phyloP scores from a whole-genome alignment of 441 rosid genomes.

The Daphne laureola region DNA sequence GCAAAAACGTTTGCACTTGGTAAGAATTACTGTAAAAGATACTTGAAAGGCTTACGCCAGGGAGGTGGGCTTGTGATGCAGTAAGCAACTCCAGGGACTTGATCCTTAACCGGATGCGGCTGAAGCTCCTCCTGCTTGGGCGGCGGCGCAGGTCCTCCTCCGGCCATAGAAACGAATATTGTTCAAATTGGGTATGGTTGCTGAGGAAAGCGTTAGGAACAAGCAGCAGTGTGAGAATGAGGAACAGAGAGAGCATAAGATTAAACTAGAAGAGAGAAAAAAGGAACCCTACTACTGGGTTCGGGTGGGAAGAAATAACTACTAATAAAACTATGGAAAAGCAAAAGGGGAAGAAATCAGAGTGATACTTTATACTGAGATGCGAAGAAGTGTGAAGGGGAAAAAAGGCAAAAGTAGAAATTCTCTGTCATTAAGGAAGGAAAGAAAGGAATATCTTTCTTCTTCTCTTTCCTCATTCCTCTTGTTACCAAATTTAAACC shows the following conservation, averaged over 20 bases:
- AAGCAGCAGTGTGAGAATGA: no score
- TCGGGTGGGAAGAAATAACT: no score
- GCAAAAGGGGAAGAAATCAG: no score
- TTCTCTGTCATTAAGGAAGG: slow-evolving; percentile 9
- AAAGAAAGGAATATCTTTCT: slow-evolving; percentile 31
- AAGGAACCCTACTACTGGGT: no score
- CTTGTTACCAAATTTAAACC: not conserved
- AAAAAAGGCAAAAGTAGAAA: slow-evolving; percentile 17
- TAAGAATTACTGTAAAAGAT: no score
- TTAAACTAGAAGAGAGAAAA: no score
- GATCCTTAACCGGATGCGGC: slow-evolving; percentile 61
- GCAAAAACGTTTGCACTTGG: no score
- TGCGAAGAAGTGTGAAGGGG: slow-evolving; percentile 15
- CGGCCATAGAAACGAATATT: slow-evolving; percentile 40
- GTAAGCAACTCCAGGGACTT: slow-evolving; percentile 45
- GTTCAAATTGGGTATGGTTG: not conserved
- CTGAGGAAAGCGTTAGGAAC: no score
- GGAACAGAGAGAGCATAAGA: no score
- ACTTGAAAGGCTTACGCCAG: slow-evolving; percentile 53
- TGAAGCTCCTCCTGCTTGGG: slow-evolving; percentile 51
- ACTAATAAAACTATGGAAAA: no score
- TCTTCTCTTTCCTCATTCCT: slow-evolving; percentile 10
- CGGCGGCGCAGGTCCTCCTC: slow-evolving; percentile 37
- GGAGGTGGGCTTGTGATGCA: slow-evolving; percentile 74
- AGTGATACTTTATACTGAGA: not conserved